A percentile compares a stretch with the other conserved stretches of the same genome.
phyloP scores from a whole-genome alignment of 2,329 filamentous ascomycete species.

The Hymenoscyphus fructigenus region DNA sequence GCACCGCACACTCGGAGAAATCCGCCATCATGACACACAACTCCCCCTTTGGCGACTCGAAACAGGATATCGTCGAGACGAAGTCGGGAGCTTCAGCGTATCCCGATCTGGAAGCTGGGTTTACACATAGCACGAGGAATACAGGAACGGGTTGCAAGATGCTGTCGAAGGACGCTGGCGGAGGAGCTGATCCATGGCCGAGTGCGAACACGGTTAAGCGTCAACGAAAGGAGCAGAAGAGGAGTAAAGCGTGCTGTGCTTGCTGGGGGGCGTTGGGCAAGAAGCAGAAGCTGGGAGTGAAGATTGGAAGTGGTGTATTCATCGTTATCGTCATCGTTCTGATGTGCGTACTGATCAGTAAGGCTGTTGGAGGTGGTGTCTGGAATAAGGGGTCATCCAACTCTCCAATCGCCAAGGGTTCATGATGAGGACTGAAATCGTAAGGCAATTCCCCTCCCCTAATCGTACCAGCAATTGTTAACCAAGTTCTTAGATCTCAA shows the following conservation, averaged over 20 bases:
- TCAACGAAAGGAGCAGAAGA: constrained; percentile 13
- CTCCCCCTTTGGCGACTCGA: constrained; percentile 11
- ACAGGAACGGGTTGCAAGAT: constrained; percentile 7
- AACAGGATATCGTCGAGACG: constrained; percentile 10
- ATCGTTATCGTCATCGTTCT: constrained; percentile 9
- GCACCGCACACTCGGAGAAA: constrained; percentile 18
- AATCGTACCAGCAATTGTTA: background rate
- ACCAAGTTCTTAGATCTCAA: background rate
- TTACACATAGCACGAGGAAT: background rate
- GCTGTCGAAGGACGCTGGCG: constrained; percentile 9
- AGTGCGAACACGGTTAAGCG: constrained; percentile 6
- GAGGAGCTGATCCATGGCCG: constrained; percentile 14
- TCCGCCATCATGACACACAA: constrained; percentile 14
- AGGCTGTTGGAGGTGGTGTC: constrained; percentile 14
- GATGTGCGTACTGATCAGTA: constrained; percentile 16
- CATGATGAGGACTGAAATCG: background rate
- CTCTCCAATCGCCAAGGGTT: constrained; percentile 13
- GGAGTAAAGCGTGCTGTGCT: constrained; percentile 13
- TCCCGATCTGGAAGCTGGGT: constrained; percentile 11
- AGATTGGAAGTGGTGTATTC: constrained; percentile 9
- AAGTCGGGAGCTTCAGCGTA: background rate
- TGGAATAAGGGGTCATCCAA: constrained; percentile 10
- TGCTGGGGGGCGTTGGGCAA: constrained; percentile 15
- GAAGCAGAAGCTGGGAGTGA: constrained; percentile 15
- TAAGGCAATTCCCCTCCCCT: background rate